Conservation (phyloP, 2,329 filamentous ascomycete genomes). For the Aspergillaceae sp. region DNA sequence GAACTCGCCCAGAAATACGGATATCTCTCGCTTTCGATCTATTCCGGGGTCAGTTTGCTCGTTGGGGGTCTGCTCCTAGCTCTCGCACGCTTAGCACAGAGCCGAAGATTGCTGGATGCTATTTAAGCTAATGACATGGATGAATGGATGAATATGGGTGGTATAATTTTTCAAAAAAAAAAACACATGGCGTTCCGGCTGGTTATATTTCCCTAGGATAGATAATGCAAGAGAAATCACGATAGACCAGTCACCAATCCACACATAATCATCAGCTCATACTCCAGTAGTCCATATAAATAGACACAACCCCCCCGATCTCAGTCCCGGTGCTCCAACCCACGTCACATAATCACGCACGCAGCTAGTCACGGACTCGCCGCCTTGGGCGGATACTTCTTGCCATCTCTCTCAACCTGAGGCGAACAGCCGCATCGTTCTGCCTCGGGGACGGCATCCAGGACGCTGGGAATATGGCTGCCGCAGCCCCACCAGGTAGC, state of each 20-base stretch:
- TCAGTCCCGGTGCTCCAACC: too few relatives aligned
- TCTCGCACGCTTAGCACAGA: conserved; percentile 14
- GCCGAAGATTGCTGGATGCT: conserved; percentile 6
- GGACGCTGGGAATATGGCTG: conserved; percentile 51
- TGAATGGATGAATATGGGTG: too few relatives aligned
- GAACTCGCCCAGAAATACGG: conserved; percentile 31
- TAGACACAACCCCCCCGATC: too few relatives aligned
- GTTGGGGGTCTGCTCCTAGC: conserved; percentile 20
- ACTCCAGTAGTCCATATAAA: too few relatives aligned
- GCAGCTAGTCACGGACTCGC: conserved; percentile 32
- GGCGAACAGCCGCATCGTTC: conserved; percentile 61
- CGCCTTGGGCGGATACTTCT: conserved; percentile 58
- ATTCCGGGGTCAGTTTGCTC: conserved; percentile 25
- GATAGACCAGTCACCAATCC: background rate
- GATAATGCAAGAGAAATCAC: background rate
- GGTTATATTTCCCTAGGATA: background rate
- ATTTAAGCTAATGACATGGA: background rate
- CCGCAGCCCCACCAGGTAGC: conserved; percentile 60
- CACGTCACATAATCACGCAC: background rate
- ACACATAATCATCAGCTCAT: too few relatives aligned
- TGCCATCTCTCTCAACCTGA: conserved; percentile 52
- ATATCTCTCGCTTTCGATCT: conserved; percentile 36
- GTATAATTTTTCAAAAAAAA: too few relatives aligned
- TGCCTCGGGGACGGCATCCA: conserved; percentile 49
- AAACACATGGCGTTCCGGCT: background rate